Evolutionary conservation across 352 stramenopile genomes (phyloP).

Genomic region (Phytophthora tentaculata): DNA sequence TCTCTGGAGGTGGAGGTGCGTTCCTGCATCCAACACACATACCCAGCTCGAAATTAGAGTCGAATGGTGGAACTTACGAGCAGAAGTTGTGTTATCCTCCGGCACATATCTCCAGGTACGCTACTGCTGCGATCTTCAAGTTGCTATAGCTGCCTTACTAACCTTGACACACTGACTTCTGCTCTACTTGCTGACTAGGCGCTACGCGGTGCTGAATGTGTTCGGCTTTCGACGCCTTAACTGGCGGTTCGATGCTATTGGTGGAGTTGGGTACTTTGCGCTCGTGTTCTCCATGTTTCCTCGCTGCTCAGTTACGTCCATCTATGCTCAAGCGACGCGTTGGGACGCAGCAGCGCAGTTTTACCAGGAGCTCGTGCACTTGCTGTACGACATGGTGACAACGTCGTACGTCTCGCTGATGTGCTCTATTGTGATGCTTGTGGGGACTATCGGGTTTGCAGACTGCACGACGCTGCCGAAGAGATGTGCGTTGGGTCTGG

Average conservation of each 20-base stretch:
- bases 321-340: slow-evolving; percentile 68
- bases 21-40: slow-evolving; percentile 92
- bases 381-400: slow-evolving; percentile 77
- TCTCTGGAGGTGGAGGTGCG: slow-evolving; percentile 90
- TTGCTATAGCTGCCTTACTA: neutral
- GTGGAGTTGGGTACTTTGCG: slow-evolving; percentile 89
- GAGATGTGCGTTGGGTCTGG: slow-evolving; percentile 53
- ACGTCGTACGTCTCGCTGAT: slow-evolving; percentile 79
- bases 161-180: too few relatives aligned
- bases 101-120: slow-evolving; percentile 71
- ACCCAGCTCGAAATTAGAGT: slow-evolving; percentile 58
- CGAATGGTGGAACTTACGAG: slow-evolving; percentile 78
- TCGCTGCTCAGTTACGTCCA: slow-evolving; percentile 81
- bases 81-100: slow-evolving; percentile 87
- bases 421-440: slow-evolving; percentile 62
- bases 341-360: slow-evolving; percentile 51
- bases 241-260: slow-evolving; percentile 94
- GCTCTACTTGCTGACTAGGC: slow-evolving; percentile 49
- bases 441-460: slow-evolving; percentile 69
- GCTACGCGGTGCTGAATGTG: slow-evolving; percentile 84
- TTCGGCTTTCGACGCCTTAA: slow-evolving; percentile 93
- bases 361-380: slow-evolving; percentile 51
- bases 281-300: slow-evolving; percentile 94
- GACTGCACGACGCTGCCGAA: slow-evolving; percentile 77
- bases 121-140: slow-evolving; percentile 3